Base-by-base conservation (phyloP, 768 basidiomycete species). In the Russula virescens region DNA sequence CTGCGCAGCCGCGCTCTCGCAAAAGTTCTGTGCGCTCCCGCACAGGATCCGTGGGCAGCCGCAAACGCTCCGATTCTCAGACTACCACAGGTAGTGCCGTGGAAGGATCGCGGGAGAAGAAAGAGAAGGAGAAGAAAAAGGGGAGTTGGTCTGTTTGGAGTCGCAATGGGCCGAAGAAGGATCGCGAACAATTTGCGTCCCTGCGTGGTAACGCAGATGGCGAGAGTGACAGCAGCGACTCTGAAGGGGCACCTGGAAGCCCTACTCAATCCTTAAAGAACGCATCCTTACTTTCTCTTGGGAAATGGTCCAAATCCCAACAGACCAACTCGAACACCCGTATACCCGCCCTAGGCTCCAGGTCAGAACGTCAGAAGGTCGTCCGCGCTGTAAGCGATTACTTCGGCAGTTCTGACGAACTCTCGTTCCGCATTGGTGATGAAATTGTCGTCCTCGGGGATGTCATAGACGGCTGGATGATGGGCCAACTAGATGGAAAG, bases 401-500 rank as follows among this genome's bases (percentile, higher is more conserved):
- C 72, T 73, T 76, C 0, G 89, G 85, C 3, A 85, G 85, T 2
- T 75, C 82, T 2, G 93, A 94, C 67, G 94, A 96, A 72, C 77
- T 97, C 42, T 80, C 80, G 47, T 87, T 96, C 75, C 80, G 76
- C 61, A 76, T 79, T 5, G 94, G 92, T 0, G 86, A 88, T 45
- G 83, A 91, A 67, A 88, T 97, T 60, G 73, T 79, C 16, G 85
- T 94, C 31, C 68, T 91, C 31, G 85, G 84, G 38, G 91, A 95
- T 71, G 89, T 94, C 0, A 77, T 92, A 38, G 89, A 91, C 64
- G 92, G 85, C 63, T 95, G 94, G 94, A 95, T 91, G 89, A 82
- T 93, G 77, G 94, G 93, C 8, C 85, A 89, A 70, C 71, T 84
- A 38, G 75, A 81, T 59, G 91, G 89, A 2, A 78, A 78, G 64